Base-by-base conservation (phyloP, 176 grass and related monocot genomes). In the Tillandsia fasciculata region DNA sequence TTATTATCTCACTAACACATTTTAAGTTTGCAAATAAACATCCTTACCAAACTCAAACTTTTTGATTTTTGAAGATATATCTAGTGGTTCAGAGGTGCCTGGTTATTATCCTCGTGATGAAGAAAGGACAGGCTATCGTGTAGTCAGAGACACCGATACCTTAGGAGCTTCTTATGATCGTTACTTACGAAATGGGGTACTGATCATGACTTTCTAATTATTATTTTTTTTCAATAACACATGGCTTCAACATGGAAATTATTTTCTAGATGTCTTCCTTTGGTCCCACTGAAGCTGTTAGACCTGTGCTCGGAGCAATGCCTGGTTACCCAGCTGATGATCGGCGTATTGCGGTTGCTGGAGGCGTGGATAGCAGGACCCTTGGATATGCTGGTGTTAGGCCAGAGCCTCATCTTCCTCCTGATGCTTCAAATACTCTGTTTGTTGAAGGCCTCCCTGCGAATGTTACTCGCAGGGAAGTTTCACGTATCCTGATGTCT, bases 131-230 rank as follows among this genome's bases (percentile, higher is more conserved):
- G 82, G 80, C 15, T 90, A 88, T 64, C 87, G 84, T 80, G 61
- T 79, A 24, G 76, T 99, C 63, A 94, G 95, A 76, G 95, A 99
- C 23, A 94, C 88, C 11, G 81, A 83, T 69, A 67, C 81, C 64
- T 75, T 84, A 61, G 90, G 87, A 57, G 90, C 90, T 66, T 99
- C 95, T 65, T 91, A 76, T 70, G 92, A 81, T 22, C 72, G 67
- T 75, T 78, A 89, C 70, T 70, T 82, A 63, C 73, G 90, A 33
- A 99, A 88, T 84, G 95, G 95, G 88, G 85, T 91, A 84, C 57
- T 12, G 9, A 26, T 48, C 13, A 28, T 26, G 51, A 49, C 8
- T 23, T 64, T 24, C 1, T 61, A 66, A 54, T n/a, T 51, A 66
- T 63, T 9, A 76, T 65, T 63, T 52, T n/a, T 33, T 54, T 73